A percentile compares a stretch with the other conserved stretches of the same genome.
These are phyloP conservation scores for Kodamaea derodonti DNA, from an alignment of 1,139 yeast species.

Conservation along the genomic window DNA sequence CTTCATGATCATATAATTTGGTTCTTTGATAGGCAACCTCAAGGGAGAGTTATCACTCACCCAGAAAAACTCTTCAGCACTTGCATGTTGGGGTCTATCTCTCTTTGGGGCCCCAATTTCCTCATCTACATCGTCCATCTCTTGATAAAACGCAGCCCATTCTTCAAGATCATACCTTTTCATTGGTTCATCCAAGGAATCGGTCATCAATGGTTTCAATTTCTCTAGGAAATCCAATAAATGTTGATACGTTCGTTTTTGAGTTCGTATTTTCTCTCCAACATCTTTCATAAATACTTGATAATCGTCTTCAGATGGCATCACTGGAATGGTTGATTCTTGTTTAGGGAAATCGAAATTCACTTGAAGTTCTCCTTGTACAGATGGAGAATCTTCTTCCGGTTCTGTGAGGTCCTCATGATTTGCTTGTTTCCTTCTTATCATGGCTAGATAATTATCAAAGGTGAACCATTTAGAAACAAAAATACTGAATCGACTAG, in stretches of 20 bases:
- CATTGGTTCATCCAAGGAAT: constrained; percentile 28
- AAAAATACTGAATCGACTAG: constrained; percentile 15
- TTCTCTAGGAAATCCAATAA: constrained; percentile 18
- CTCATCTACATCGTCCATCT: constrained; percentile 9
- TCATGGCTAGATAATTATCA: constrained; percentile 2
- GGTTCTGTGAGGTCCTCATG: constrained; percentile 16
- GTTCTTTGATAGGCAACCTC: constrained; percentile 62
- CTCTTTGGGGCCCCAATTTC: not conserved
- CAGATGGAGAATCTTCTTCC: constrained; percentile 5
- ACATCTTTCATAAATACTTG: constrained; percentile 6
- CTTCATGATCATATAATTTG: constrained; percentile 54
- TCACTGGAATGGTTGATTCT: not conserved
- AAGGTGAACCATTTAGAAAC: constrained; percentile 9
- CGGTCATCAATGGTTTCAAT: constrained; percentile 28
- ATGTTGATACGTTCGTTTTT: constrained; percentile 11
- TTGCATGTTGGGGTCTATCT: not conserved
- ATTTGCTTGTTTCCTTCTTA: constrained; percentile 7
- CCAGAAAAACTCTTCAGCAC: constrained; percentile 51
- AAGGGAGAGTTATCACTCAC: constrained; percentile 61
- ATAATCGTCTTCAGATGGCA: constrained; percentile 5
- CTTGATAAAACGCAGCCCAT: constrained; percentile 26
- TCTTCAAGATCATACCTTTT: constrained; percentile 30
- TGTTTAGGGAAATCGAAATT: not conserved
- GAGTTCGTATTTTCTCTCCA: constrained; percentile 2
- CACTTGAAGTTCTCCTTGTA: not conserved